Base-by-base conservation (phyloP, 2,329 filamentous ascomycete species). In the Parastagonospora avenae region DNA sequence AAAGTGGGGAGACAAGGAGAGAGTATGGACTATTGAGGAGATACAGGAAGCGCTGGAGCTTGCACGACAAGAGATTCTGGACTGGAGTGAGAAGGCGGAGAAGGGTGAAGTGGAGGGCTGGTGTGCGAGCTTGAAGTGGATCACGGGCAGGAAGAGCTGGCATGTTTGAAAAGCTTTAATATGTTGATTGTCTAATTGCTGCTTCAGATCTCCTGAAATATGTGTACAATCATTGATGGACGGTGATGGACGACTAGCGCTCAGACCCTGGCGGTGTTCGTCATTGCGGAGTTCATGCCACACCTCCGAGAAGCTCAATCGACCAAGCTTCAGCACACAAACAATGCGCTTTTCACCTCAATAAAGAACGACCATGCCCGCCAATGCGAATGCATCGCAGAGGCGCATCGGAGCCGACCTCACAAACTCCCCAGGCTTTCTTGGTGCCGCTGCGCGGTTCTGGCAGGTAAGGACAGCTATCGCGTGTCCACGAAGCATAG, bases 401-500 rank as follows among this genome's bases (percentile, higher is more conserved):
- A 59, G 64, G 53, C 68, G 59, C 48, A 66, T 47, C 41, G 50
- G 50, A 9, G 60, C 63, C 45, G 53, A 59, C n/a, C 48, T 73
- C 9, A 31, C 64, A 12, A 63, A 71, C 9, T 59, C 59, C 8
- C 62, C 67, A 15, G 79, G 79, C 33, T 64, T 79, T 42, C 37
- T 77, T n/a, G 79, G 77, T 30, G 76, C 80, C 33, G 62, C 78
- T n/a, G 74, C 76, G 48, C 77, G 81, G 42, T 81, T 83, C 64
- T 82, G 76, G 73, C 77, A 79, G 72, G 74, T 75, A 59, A 37
- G 63, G 46, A 38, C 30, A 37, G 27, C 28, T 14, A 30, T 32
- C 37, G 29, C 31, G 35, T 38, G 11, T 11, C 32, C 14, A 42
- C 31, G 19, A 36, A 47, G 19, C 10, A 28, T 8, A 8, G 9